Evolutionary conservation across 768 basidiomycete genomes (phyloP), one percentile per base, ranked within the genome.

Genomic region (Pleurotus giganteus): DNA sequence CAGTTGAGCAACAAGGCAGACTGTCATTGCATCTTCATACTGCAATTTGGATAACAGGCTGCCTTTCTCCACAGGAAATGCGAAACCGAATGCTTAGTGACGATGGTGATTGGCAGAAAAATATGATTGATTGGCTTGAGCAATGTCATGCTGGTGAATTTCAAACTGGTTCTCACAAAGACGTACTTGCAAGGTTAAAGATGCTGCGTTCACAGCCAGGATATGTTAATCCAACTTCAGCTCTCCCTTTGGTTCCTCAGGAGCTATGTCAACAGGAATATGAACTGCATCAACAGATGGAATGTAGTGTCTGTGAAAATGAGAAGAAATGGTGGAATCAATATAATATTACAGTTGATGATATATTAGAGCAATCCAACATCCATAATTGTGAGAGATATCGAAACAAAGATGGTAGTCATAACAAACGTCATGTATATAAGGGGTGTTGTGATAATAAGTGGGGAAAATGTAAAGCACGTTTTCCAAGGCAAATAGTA

Each of bases 1-100:
- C 68, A 4, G 68, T 70, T 9, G 69, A 71, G 47, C 58, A 65
- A 26, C 70, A 71, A 58, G 69, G 69, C 4, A 50, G 67, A 7
- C 29, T 65, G 4, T 66, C 69, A 2, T 17, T 71, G 11, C 70
- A 71, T 57, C 42, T 69, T 13, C 69, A 69, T 49, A 28, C 65
- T 41, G 55, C 69, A 6, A 5, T 72, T 21, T 73, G 72, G 72
- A 62, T 73, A 1, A 53, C 57, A 47, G 54, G 55, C 11, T 47
- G 47, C 4, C 29, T 67, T 7, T 61, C 61, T 8, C 72, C 73
- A 3, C 66, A 72, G 55, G 65, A 72, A 53, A 68, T 74, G 2
- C 34, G 69, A 19, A 62, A 70, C 2, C 39, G 51, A 15, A 45
- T 75, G 1, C 21, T 69, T 27, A 43, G 60, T 49, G 2, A 34